Conservation (phyloP, 495 filamentous ascomycete genomes). For the Talaromyces adpressus region DNA sequence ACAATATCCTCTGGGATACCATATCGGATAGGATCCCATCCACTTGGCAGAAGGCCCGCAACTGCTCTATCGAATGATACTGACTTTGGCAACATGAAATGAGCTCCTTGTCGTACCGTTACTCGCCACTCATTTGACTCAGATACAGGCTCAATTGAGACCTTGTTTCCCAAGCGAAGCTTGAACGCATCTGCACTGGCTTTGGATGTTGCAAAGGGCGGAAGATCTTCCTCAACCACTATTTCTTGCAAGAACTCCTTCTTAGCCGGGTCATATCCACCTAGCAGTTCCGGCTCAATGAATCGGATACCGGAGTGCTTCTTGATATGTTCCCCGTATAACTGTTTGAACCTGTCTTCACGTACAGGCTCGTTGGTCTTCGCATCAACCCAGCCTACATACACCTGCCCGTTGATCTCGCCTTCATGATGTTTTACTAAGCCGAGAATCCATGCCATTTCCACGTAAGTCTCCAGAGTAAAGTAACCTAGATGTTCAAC, state of each 20-base stretch:
- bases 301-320: conserved; percentile 96
- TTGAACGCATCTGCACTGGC: conserved; percentile 96
- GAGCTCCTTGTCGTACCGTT: conserved; percentile 86
- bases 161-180: conserved; percentile 91
- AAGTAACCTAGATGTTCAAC: conserved; percentile 97
- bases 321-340: conserved; percentile 92
- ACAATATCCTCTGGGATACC: conserved; percentile 97
- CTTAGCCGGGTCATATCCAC: conserved; percentile 94
- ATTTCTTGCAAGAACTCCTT: conserved; percentile 97
- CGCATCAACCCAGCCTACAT: conserved; percentile 93
- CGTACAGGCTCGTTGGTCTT: conserved; percentile 95
- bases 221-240: conserved; percentile 90
- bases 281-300: conserved; percentile 94
- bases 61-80: conserved; percentile 93
- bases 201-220: conserved; percentile 93
- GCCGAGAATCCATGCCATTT: conserved; percentile 99
- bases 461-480: conserved; percentile 93
- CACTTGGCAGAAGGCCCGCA: conserved; percentile 91
- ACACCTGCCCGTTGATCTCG: conserved; percentile 88
- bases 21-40: conserved; percentile 91
- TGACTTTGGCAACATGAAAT: conserved; percentile 90
- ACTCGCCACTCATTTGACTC: conserved; percentile 93
- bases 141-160: conserved; percentile 90
- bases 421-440: conserved; percentile 97
- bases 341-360: conserved; percentile 91